These are phyloP conservation scores for Chalciporus chontae DNA, from an alignment of 768 basidiomycete genomes.

Conservation along the genomic window DNA sequence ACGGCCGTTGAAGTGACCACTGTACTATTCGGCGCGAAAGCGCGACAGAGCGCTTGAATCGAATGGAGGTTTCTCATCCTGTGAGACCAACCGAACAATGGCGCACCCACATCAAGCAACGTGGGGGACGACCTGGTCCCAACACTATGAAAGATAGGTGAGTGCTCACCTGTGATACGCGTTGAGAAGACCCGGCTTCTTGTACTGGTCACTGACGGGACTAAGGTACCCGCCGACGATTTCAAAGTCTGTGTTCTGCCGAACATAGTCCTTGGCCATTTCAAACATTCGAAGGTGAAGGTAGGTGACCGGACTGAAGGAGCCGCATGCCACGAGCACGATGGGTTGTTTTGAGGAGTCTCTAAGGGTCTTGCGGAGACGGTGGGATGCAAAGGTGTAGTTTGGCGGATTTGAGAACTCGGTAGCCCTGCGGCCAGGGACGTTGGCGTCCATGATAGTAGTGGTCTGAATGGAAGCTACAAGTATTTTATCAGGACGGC, in stretches of 20 bases:
- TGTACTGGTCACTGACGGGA: conserved; percentile 94
- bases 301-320: conserved; percentile 97
- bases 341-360: conserved; percentile 76
- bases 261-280: conserved; percentile 96
- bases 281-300: conserved; percentile 99
- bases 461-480: conserved; percentile 7
- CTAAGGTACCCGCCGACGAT: conserved; percentile 95
- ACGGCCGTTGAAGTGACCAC: conserved; percentile 16
- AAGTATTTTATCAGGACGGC: conserved; percentile 7
- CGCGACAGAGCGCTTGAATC: background rate
- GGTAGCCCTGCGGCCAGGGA: conserved; percentile 18
- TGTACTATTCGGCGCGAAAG: conserved; percentile 4
- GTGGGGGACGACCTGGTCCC: background rate
- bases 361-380: conserved; percentile 54
- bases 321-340: conserved; percentile 94
- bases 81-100: background rate
- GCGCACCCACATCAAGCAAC: background rate
- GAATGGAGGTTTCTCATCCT: conserved; percentile 5
- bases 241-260: conserved; percentile 89
- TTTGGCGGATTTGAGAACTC: conserved; percentile 60
- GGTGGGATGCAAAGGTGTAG: conserved; percentile 67
- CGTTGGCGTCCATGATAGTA: conserved; percentile 26
- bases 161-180: conserved; percentile 79
- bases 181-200: conserved; percentile 90
- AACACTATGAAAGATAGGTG: background rate